Conservation (phyloP, 768 basidiomycete species). For the Rhizopogon salebrosus region DNA sequence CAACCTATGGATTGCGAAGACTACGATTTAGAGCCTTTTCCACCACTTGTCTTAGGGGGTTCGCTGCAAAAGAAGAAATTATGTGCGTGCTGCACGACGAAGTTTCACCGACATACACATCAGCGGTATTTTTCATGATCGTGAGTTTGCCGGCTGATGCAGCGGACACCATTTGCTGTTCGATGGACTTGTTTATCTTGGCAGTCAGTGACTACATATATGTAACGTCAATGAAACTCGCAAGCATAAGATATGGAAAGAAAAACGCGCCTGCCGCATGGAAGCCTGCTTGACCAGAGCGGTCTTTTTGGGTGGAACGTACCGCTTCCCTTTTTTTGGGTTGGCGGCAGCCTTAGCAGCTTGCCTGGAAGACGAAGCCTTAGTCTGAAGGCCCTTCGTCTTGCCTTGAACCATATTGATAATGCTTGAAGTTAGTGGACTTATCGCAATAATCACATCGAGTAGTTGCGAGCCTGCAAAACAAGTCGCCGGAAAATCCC, state of each 20-base stretch:
- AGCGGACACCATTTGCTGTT: constrained; percentile 84
- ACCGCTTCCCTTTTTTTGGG: constrained; percentile 74
- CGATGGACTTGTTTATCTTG: constrained; percentile 90
- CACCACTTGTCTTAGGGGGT: constrained; percentile 6
- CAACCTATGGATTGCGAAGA: background rate
- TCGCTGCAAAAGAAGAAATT: constrained; percentile 13
- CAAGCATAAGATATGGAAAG: background rate
- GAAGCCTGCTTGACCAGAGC: constrained; percentile 65
- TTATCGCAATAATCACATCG: no score
- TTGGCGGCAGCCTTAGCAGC: constrained; percentile 63
- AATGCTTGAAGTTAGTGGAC: background rate
- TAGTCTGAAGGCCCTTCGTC: constrained; percentile 69
- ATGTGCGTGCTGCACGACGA: background rate
- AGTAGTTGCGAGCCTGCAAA: constrained; percentile 4
- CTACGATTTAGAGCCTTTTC: background rate
- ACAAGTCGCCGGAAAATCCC: background rate
- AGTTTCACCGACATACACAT: constrained; percentile 16
- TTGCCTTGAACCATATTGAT: constrained; percentile 81
- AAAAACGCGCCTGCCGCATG: constrained; percentile 62
- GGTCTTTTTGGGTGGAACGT: constrained; percentile 80
- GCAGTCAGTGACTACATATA: constrained; percentile 66
- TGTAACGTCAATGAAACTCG: background rate
- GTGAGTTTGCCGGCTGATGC: constrained; percentile 87
- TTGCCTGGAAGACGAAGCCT: constrained; percentile 48
- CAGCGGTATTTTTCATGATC: constrained; percentile 74